Percentiles rank a stretch among this genome's conserved stretches.
These are phyloP conservation scores for Neoboletus magnificus DNA, from an alignment of 768 basidiomycete species.

Conservation along the genomic window DNA sequence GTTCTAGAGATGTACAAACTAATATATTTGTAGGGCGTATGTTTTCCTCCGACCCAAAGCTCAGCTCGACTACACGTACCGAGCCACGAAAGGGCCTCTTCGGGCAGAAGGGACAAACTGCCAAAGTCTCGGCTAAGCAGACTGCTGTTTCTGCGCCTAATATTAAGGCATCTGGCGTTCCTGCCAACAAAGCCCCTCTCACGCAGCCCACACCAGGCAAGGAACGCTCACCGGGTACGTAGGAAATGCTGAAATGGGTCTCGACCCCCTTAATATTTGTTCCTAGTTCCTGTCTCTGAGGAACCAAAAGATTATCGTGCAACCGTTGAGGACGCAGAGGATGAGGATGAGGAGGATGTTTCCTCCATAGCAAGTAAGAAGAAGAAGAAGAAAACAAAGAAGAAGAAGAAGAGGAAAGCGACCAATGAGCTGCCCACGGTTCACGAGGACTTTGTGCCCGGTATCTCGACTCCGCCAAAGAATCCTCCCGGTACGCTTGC, in stretches of 20 bases:
- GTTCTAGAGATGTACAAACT: not conserved
- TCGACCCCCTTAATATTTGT: not conserved
- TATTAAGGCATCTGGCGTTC: conserved; percentile 6
- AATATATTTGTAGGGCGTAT: conserved; percentile 53
- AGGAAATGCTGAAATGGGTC: not conserved
- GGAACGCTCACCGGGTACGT: conserved; percentile 14
- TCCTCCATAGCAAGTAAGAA: conserved; percentile 42
- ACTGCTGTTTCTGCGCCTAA: not conserved
- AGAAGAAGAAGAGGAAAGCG: conserved; percentile 65
- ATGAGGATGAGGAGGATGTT: conserved; percentile 58
- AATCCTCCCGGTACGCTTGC: conserved; percentile 17
- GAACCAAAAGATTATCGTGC: conserved; percentile 37
- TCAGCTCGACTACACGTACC: conserved; percentile 37
- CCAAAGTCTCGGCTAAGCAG: conserved; percentile 11
- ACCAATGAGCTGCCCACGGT: conserved; percentile 17
- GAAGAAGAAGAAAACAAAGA: conserved; percentile 66
- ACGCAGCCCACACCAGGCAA: conserved; percentile 10
- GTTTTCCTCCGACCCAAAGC: conserved; percentile 48
- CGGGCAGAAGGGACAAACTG: conserved; percentile 15
- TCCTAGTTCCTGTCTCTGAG: conserved; percentile 17
- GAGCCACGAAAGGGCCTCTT: conserved; percentile 33
- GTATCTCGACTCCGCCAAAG: conserved; percentile 16
- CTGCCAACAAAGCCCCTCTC: conserved; percentile 8
- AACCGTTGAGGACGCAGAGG: conserved; percentile 72
- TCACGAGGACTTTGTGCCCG: conserved; percentile 18